Conservation (phyloP, 345 rosid genomes). For the Acer yangbiense region DNA sequence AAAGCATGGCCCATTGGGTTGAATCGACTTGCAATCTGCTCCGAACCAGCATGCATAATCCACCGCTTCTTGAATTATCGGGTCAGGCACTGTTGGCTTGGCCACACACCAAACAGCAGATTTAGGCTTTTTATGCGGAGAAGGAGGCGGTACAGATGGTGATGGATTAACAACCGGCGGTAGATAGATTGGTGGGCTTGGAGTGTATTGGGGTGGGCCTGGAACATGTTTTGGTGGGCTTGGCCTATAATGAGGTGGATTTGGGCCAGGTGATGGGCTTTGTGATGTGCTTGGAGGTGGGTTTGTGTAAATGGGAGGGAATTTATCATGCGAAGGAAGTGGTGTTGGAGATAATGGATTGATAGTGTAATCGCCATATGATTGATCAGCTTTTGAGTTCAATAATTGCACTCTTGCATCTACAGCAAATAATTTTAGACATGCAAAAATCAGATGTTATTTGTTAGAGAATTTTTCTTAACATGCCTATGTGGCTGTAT, state of each 20-base stretch:
- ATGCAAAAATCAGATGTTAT: background rate
- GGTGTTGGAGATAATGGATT: slow-evolving; percentile 27
- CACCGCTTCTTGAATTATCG: slow-evolving; percentile 40
- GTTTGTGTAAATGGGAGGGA: slow-evolving; percentile 18
- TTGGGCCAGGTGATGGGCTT: slow-evolving; percentile 15
- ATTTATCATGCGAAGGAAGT: slow-evolving; percentile 9
- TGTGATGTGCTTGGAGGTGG: slow-evolving; percentile 28
- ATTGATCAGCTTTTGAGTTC: background rate
- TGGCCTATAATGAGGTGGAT: slow-evolving; percentile 16
- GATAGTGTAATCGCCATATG: slow-evolving; percentile 2
- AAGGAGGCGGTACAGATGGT: slow-evolving; percentile 21
- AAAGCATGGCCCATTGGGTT: slow-evolving; percentile 38
- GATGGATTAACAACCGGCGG: slow-evolving; percentile 4
- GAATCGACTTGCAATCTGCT: slow-evolving; percentile 46
- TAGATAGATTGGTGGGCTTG: slow-evolving; percentile 21
- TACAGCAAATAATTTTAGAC: slow-evolving; percentile 5
- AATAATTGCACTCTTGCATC: slow-evolving; percentile 31
- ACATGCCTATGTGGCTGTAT: background rate
- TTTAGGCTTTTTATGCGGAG: slow-evolving; percentile 21
- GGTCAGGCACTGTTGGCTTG: slow-evolving; percentile 41
- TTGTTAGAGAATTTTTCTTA: background rate
- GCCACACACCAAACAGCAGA: slow-evolving; percentile 46
- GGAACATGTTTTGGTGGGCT: slow-evolving; percentile 17
- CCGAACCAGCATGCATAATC: slow-evolving; percentile 58
- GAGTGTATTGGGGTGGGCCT: slow-evolving; percentile 18